These are phyloP conservation scores for Acacia concinna DNA, from an alignment of 331 rosid species.

Conservation along the genomic window DNA sequence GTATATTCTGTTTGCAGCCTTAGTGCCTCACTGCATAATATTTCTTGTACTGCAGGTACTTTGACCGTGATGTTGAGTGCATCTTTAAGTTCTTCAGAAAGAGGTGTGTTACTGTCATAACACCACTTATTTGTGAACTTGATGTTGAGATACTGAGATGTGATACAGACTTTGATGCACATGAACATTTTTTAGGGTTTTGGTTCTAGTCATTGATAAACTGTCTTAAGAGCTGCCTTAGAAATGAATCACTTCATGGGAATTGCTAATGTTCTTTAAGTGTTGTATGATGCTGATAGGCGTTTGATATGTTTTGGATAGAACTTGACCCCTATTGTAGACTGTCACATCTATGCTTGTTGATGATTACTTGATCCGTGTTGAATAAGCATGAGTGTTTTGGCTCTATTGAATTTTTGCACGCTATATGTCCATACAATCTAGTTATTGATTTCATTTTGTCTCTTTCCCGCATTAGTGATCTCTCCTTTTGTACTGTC, in stretches of 20 bases:
- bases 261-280: neutral
- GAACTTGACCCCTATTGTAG: neutral
- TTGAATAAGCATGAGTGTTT: neutral
- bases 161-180: neutral
- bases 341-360: neutral
- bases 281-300: neutral
- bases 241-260: neutral
- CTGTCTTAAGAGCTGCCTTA: neutral
- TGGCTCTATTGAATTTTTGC: neutral
- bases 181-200: neutral
- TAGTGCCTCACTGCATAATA: neutral
- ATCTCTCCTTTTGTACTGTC: neutral
- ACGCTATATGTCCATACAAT: neutral
- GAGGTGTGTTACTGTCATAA: constrained; percentile 46
- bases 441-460: neutral
- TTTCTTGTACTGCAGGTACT: constrained; percentile 70
- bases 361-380: neutral
- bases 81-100: constrained; percentile 75
- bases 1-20: neutral
- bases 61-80: constrained; percentile 90
- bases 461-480: neutral
- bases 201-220: neutral
- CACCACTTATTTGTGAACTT: constrained; percentile 8
- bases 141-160: neutral
- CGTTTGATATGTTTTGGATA: neutral